Evolutionary conservation across 2,329 filamentous ascomycete genomes (phyloP).

Genomic region (Fusarium zealandicum): DNA sequence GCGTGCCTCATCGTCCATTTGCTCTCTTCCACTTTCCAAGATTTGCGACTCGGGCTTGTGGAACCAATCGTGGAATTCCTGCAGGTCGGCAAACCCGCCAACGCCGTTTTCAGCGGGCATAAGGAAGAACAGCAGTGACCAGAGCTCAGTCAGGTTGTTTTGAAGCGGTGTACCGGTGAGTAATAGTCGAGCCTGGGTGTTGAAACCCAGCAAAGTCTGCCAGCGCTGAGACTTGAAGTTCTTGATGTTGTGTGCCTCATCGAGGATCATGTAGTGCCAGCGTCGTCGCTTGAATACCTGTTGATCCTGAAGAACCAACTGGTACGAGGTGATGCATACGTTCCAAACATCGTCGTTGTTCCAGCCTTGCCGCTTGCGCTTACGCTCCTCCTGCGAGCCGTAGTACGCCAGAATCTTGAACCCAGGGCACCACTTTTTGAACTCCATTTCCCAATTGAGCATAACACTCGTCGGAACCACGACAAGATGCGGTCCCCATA

Average conservation of each 20-base stretch:
- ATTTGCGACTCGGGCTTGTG: constrained; percentile 96
- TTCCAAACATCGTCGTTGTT: constrained; percentile 94
- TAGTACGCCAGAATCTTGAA: constrained; percentile 99
- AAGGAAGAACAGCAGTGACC: constrained; percentile 95
- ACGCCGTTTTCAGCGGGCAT: constrained; percentile 90
- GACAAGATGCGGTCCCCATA: constrained; percentile 96
- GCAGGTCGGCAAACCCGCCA: constrained; percentile 91
- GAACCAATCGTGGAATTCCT: constrained; percentile 96
- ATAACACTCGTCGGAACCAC: constrained; percentile 98
- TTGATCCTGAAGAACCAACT: constrained; percentile 92
- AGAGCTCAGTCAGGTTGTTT: constrained; percentile 95
- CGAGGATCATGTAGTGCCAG: constrained; percentile 98
- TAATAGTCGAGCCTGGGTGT: constrained; percentile 84
- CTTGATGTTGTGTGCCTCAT: constrained; percentile 99
- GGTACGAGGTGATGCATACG: constrained; percentile 97
- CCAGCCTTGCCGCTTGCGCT: constrained; percentile 91
- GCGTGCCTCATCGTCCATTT: constrained; percentile 92
- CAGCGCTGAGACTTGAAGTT: constrained; percentile 98
- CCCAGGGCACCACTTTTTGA: constrained; percentile 98
- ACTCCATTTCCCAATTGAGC: constrained; percentile 99
- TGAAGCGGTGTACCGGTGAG: constrained; percentile 95
- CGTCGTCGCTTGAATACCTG: constrained; percentile 89
- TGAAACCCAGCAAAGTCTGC: constrained; percentile 94
- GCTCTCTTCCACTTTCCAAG: constrained; percentile 89
- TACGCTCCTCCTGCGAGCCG: constrained; percentile 89